phyloP scores from a whole-genome alignment of 495 filamentous ascomycete species.

The Neurospora sp. region DNA sequence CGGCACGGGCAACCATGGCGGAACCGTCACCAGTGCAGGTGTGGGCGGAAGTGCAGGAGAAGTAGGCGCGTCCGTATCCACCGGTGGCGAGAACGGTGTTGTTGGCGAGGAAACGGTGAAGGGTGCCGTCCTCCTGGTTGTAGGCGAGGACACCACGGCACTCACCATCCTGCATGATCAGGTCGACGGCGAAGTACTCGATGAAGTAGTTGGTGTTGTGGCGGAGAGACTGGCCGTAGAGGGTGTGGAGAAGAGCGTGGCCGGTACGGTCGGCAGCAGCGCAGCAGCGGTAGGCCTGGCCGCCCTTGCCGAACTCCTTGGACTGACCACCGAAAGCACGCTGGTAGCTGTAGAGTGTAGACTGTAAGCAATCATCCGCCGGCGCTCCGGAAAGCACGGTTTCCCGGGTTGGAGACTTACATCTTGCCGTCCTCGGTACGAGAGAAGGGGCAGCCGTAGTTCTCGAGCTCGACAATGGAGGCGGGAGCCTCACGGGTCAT shows the following conservation, averaged over 20 bases:
- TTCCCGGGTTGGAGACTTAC: constrained; percentile 25
- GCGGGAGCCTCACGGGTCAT: constrained; percentile 94
- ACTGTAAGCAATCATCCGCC: constrained; percentile 3
- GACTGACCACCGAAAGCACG: constrained; percentile 97
- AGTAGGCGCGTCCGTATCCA: constrained; percentile 94
- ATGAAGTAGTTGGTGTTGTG: constrained; percentile 99
- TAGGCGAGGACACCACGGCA: constrained; percentile 94
- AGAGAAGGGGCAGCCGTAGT: constrained; percentile 96
- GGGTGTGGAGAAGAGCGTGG: constrained; percentile 91
- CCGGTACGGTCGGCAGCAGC: constrained; percentile 93
- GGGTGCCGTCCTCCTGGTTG: constrained; percentile 95
- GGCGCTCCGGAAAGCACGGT: background rate
- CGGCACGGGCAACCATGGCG: constrained; percentile 96
- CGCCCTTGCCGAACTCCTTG: constrained; percentile 87
- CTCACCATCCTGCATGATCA: constrained; percentile 93
- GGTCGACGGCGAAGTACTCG: constrained; percentile 92
- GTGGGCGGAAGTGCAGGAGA: constrained; percentile 94
- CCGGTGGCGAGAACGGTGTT: constrained; percentile 95
- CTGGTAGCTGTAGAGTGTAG: constrained; percentile 52
- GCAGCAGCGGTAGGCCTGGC: constrained; percentile 93
- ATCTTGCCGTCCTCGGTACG: constrained; percentile 95
- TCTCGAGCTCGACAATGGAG: constrained; percentile 88
- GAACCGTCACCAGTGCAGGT: constrained; percentile 98
- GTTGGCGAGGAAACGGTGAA: constrained; percentile 90
- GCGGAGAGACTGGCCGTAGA: constrained; percentile 92